phyloP scores from a whole-genome alignment of 148 eudicot genomes.

The Rhododendron henanense region DNA sequence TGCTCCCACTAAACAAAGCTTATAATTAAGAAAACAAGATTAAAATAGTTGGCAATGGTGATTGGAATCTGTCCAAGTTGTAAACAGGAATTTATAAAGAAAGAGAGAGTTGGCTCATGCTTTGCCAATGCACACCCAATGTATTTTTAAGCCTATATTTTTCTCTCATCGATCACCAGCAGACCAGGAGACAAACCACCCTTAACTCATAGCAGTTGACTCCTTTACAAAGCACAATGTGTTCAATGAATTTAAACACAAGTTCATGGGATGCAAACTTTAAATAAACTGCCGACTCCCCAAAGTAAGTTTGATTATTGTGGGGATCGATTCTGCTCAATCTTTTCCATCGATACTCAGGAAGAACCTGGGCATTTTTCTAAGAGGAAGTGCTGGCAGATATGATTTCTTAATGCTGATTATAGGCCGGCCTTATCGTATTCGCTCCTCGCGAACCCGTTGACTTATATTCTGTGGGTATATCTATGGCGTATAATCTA shows the following conservation, averaged over 20 bases:
- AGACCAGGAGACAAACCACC: slow-evolving; percentile 23
- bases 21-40: background rate
- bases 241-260: slow-evolving; percentile 18
- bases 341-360: background rate
- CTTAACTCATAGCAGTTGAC: slow-evolving; percentile 14
- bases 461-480: slow-evolving; percentile 4
- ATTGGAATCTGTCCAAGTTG: background rate
- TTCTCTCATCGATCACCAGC: slow-evolving; percentile 5
- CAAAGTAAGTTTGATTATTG: background rate
- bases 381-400: slow-evolving; percentile 8
- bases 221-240: background rate
- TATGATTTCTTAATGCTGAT: background rate
- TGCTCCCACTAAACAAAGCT: background rate
- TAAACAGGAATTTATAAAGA: background rate
- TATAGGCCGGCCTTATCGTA: background rate
- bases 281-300: background rate
- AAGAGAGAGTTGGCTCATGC: background rate
- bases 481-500: background rate
- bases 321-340: background rate
- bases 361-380: background rate
- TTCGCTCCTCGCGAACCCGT: background rate
- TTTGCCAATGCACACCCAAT: background rate
- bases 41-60: background rate
- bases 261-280: background rate
- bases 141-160: background rate